Base-by-base conservation (phyloP, 371 early-diverging fungal genomes). In the Apophysomyces trapeziformis region DNA sequence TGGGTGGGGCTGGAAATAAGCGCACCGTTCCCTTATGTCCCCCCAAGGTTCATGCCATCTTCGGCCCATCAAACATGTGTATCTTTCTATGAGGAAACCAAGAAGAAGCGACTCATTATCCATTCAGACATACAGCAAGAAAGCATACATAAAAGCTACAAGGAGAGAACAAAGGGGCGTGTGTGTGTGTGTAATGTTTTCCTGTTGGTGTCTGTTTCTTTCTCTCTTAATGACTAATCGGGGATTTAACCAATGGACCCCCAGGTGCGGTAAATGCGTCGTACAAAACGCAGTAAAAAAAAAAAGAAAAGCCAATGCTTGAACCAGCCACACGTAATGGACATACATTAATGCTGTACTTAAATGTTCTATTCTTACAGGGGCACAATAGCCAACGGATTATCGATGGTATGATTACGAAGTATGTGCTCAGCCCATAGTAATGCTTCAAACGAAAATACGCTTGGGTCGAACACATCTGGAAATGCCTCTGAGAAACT, bases 351-450 rank as follows among this genome's bases (percentile, higher is more conserved):
- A 50, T 50, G 54, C n/a, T 26, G 32, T 26, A 26, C 32, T 50
- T 21, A n/a, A 21, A 18, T 41, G 13, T 50, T 50, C 54, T 7
- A 18, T 21, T n/a, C 21, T 50, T 50, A 50, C 54, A 50, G 54
- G 21, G 80, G 80, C 32, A 80, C 73, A 66, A 80, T 66, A 12
- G 65, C 61, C 4, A 75, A 64, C 18, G 75, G 74, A 43, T 71
- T 68, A 39, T 72, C 66, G 45, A 82, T 58, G 0, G 77, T 69
- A 44, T 77, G 73, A 14, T 57, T 50, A 35, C 66, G 71, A n/a
- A 79, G 32, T 6, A 82, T 47, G 43, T 64, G 13, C 18, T 79
- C 79, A 0, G 83, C 83, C 80, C 80, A 86, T 26, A 72, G 41
- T 57, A 86, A 72, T 1, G 73, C 70, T 36, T 78, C 64, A 11